Base-by-base conservation (phyloP, 495 filamentous ascomycete genomes). In the Baudoinia panamericana region DNA sequence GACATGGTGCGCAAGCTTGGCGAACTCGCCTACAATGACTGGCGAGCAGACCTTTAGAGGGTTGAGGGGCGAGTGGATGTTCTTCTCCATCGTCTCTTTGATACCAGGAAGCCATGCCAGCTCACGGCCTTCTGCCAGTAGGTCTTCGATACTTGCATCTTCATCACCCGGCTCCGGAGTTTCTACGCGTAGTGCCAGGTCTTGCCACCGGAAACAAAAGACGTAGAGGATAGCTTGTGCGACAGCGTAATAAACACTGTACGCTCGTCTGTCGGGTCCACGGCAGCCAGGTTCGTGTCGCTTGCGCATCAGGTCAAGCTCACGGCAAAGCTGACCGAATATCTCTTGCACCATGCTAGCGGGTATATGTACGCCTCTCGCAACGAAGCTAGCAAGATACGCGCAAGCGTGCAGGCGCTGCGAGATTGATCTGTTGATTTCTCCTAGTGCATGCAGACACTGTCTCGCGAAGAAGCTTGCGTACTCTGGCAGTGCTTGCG, bases 131-230 rank as follows among this genome's bases (percentile, higher is more conserved):
- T 63, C 56, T 64, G 73, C 22, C 59, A 71, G 54, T 13, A 68
- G 60, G 33, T 80, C 75, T 10, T 69, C 61, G 16, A 72, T 68
- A 16, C 67, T 61, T 29, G 71, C 53, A 10, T 75, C 68, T 16
- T 63, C 52, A 18, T 52, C 70, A 30, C 69, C 63, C 8, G 53
- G 13, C 29, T 46, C 45, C 25, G 76, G 69, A 42, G 63, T 65
- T 43, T 72, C 67, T 12, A 51, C 27, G 32, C 62, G 71, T 13
- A 66, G 69, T 27, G 83, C 78, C 32, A 99, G 65, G 43, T 95
- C 88, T 26, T 81, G 76, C 88, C 88, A 96, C 27, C 92, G 78
- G 68, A 95, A 99, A 66, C 90, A 99, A 68, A 95, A 99, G 36
- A 96, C 93, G 64, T 95, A 93, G 23, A 85, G 67, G 4, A 86